Conservation (phyloP, 1,284 basidiomycete genomes). For the Neonothopanus nambi region DNA sequence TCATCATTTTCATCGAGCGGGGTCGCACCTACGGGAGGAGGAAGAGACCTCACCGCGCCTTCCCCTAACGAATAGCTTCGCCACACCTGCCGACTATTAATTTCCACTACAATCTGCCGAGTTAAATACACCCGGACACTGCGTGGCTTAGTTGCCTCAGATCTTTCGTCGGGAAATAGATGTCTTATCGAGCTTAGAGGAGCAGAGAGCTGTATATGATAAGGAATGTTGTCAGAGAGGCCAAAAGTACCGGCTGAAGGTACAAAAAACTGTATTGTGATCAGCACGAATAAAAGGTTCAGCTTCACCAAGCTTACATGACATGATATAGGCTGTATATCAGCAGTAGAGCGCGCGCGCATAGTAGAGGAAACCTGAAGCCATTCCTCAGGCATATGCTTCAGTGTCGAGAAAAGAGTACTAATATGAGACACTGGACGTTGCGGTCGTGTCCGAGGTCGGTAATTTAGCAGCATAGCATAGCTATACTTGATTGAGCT, state of each 20-base stretch:
- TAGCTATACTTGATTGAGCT: conserved; percentile 22
- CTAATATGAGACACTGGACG: conserved; percentile 28
- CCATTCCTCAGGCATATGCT: conserved; percentile 49
- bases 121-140: conserved; percentile 34
- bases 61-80: conserved; percentile 33
- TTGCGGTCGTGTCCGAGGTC: conserved; percentile 32
- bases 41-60: conserved; percentile 33
- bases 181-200: conserved; percentile 32
- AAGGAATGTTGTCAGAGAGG: conserved; percentile 37
- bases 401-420: conserved; percentile 41
- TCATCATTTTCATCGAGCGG: background rate
- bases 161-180: conserved; percentile 28
- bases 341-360: conserved; percentile 23
- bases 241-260: conserved; percentile 37
- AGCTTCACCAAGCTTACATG: conserved; percentile 35
- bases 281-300: background rate
- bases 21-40: conserved; percentile 24
- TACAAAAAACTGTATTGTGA: conserved; percentile 27
- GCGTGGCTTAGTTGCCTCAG: conserved; percentile 11
- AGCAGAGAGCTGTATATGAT: conserved; percentile 39
- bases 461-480: conserved; percentile 28
- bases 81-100: conserved; percentile 33
- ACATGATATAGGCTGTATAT: conserved; percentile 39
- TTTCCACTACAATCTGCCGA: conserved; percentile 36
- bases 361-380: conserved; percentile 36